Evolutionary conservation across 2,329 filamentous ascomycete genomes (phyloP).

Genomic region (Aspergillus tubingensis): DNA sequence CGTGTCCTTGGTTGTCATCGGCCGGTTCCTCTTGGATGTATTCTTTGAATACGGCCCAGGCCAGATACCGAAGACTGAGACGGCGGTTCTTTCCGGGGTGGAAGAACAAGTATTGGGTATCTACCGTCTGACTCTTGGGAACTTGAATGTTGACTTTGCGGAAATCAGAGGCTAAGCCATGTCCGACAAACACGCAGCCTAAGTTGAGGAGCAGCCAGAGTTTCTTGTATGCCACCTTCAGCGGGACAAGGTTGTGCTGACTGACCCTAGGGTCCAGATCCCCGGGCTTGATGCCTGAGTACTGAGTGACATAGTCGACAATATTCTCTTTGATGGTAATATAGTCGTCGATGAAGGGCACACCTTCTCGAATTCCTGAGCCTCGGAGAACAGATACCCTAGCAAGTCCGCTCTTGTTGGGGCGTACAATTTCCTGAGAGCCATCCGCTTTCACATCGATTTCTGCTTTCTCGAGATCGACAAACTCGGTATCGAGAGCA

Average conservation of each 20-base stretch:
- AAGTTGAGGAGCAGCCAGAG: conserved; percentile 95
- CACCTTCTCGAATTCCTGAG: conserved; percentile 70
- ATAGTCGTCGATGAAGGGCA: conserved; percentile 96
- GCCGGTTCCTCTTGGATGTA: conserved; percentile 83
- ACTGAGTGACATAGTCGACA: conserved; percentile 92
- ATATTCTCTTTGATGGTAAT: conserved; percentile 88
- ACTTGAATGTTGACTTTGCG: conserved; percentile 98
- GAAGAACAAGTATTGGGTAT: conserved; percentile 91
- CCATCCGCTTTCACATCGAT: conserved; percentile 96
- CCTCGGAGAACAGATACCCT: conserved; percentile 88
- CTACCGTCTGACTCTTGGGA: conserved; percentile 84
- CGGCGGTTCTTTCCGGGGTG: conserved; percentile 79
- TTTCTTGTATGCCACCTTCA: conserved; percentile 96
- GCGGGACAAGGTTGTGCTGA: conserved; percentile 76
- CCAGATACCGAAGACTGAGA: conserved; percentile 85
- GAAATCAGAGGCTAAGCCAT: conserved; percentile 92
- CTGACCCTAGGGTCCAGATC: conserved; percentile 81
- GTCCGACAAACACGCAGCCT: conserved; percentile 89
- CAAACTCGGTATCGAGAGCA: conserved; percentile 94
- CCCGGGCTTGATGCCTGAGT: conserved; percentile 83
- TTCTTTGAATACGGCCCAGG: conserved; percentile 87
- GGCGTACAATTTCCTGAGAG: conserved; percentile 85
- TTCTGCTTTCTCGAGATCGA: conserved; percentile 86
- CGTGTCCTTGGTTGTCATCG: conserved; percentile 61
- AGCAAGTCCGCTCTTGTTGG: conserved; percentile 87